phyloP scores from a whole-genome alignment of 768 basidiomycete genomes.

The Tylopilus subfusipes region DNA sequence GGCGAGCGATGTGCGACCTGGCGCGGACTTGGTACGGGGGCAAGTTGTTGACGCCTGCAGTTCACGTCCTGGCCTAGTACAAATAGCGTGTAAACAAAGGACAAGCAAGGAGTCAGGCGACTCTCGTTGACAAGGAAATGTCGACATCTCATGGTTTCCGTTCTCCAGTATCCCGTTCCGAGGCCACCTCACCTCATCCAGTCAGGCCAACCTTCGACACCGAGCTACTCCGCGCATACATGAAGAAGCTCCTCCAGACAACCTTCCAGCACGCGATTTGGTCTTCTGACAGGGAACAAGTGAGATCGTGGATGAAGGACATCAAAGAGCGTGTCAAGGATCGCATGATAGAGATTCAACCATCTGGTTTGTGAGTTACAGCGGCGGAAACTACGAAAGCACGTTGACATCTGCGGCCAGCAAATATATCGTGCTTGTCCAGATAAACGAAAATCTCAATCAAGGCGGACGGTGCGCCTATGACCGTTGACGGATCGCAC shows the following conservation, averaged over 20 bases:
- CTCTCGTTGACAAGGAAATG: slow-evolving; percentile 14
- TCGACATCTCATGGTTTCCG: slow-evolving; percentile 43
- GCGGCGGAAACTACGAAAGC: neutral
- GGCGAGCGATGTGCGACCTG: neutral
- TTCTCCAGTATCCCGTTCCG: slow-evolving; percentile 59
- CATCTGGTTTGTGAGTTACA: slow-evolving; percentile 71
- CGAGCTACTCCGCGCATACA: slow-evolving; percentile 71
- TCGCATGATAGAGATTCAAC: slow-evolving; percentile 80
- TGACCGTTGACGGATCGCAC: neutral
- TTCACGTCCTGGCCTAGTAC: neutral
- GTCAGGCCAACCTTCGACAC: slow-evolving; percentile 62
- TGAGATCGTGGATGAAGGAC: slow-evolving; percentile 77
- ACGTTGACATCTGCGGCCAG: slow-evolving; percentile 38
- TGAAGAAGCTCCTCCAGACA: slow-evolving; percentile 73
- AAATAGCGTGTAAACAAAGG: slow-evolving; percentile 29
- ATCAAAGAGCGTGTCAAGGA: slow-evolving; percentile 83
- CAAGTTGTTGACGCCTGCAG: neutral
- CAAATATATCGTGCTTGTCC: slow-evolving; percentile 84
- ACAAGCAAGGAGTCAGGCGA: neutral
- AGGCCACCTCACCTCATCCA: slow-evolving; percentile 46
- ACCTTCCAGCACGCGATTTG: slow-evolving; percentile 64
- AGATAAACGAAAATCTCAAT: slow-evolving; percentile 79
- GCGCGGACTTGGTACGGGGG: neutral
- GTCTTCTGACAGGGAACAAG: slow-evolving; percentile 67
- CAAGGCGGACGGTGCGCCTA: slow-evolving; percentile 75